phyloP scores from a whole-genome alignment of 2,329 filamentous ascomycete species.

The Fusarium nurragi region DNA sequence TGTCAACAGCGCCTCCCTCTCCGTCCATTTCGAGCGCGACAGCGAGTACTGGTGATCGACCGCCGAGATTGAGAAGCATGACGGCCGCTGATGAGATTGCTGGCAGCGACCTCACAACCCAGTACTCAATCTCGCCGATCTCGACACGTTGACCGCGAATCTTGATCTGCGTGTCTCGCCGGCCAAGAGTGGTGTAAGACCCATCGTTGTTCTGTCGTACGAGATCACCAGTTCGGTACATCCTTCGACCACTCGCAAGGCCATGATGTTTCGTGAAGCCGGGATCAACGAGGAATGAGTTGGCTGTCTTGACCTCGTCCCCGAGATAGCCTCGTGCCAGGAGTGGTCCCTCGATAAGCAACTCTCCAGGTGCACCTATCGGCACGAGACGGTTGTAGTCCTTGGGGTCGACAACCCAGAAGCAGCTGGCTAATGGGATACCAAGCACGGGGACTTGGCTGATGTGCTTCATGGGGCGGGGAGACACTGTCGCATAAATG shows the following conservation, averaged over 20 bases:
- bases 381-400: slow-evolving; percentile 1
- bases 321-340: slow-evolving; percentile 1
- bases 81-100: background rate
- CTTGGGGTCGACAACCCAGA: slow-evolving; percentile 2
- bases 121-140: slow-evolving; percentile 43
- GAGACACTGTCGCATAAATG: slow-evolving; percentile 3
- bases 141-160: slow-evolving; percentile 65
- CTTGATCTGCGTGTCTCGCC: slow-evolving; percentile 54
- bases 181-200: slow-evolving; percentile 52
- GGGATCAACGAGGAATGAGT: too few relatives aligned
- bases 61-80: too few relatives aligned
- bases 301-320: too few relatives aligned
- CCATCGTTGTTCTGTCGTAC: slow-evolving; percentile 53
- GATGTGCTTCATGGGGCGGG: too few relatives aligned
- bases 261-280: background rate
- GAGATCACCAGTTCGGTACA: slow-evolving; percentile 48
- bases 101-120: background rate
- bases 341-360: slow-evolving; percentile 2
- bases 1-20: too few relatives aligned
- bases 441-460: background rate
- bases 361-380: background rate
- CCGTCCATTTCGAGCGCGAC: too few relatives aligned
- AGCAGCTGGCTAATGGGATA: slow-evolving; percentile 4
- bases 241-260: background rate
- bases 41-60: too few relatives aligned